Conservation (phyloP, 495 filamentous ascomycete species). For the Xylaria grammica region DNA sequence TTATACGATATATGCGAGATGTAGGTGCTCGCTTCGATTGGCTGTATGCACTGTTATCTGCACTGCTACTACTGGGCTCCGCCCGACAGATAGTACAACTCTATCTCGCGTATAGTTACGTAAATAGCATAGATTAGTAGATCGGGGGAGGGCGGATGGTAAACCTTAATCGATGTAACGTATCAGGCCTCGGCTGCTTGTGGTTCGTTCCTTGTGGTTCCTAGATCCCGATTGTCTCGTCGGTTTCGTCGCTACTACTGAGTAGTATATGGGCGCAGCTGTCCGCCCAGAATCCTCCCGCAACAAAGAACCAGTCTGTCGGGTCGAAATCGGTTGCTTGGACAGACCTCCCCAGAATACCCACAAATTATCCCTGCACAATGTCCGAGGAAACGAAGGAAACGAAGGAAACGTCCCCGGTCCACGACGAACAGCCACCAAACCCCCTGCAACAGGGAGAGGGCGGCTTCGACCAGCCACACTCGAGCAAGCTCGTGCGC, state of each 20-base stretch:
- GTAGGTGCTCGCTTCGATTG: too few relatives aligned
- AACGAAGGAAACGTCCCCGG: background rate
- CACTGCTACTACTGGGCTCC: too few relatives aligned
- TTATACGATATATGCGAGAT: too few relatives aligned
- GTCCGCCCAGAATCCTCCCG: background rate
- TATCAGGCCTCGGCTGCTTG: background rate
- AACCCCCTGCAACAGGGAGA: background rate
- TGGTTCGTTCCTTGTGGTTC: too few relatives aligned
- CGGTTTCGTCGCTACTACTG: background rate
- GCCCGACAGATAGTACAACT: too few relatives aligned
- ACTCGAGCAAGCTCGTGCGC: constrained; percentile 20
- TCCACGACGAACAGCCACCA: too few relatives aligned
- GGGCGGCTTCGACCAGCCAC: constrained; percentile 1
- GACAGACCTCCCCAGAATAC: background rate
- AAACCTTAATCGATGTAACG: too few relatives aligned
- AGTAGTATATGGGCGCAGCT: background rate
- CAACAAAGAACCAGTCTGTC: background rate
- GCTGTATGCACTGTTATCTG: background rate
- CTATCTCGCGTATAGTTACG: too few relatives aligned
- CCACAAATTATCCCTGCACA: background rate
- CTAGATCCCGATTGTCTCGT: background rate
- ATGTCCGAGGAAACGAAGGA: background rate
- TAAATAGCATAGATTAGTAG: too few relatives aligned
- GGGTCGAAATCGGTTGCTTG: background rate
- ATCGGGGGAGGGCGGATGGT: too few relatives aligned